Evolutionary conservation across 192 early-diverging fungal species (phyloP), one percentile per base, ranked within the genome.

Genomic region (Coemansia sp.): DNA sequence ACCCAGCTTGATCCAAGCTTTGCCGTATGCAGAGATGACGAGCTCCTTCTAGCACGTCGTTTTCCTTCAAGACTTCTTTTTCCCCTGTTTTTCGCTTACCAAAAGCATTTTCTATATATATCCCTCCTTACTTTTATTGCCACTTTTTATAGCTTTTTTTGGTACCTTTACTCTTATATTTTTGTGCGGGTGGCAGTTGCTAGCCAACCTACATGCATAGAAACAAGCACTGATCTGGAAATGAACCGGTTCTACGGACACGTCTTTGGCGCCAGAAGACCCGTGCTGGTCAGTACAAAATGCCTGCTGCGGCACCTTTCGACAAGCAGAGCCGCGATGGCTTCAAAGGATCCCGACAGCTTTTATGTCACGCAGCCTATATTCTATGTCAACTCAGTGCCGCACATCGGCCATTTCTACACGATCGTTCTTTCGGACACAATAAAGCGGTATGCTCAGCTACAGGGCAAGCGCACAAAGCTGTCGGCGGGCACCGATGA

Each of bases 391-490:
- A 72, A 74, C 54, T 64, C 83, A 79, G 90, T 82, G 11, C 94
- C 94, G 18, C 96, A 98, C 74, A 91, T 98, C 68, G 96, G 96
- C 11, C 96, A 98, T 62, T 76, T 98, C 58, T 95, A 94, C 71
- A 91, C 94, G 6, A 79, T 89, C 0, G 91, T 97, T 9, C 69
- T 98, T 1, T 87, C 89, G 0, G 96, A 98, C 64, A 85, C 86
- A 6, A 67, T 96, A 19, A 85, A 85, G 60, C 74, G 94, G 23
- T 94, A 85, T 61, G 84, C 88, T 2, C 83, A 82, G 27, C 60
- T 98, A 48, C 88, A 83, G 32, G 93, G 91, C 16, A 68, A 83
- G 23, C 62, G 35, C 11, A 71, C 66, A n/a, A 72, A 73, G 30
- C 62, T 82, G 36, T 70, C 73, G 2, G 69, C 65, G 61, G 96